A percentile compares a stretch with the other conserved stretches of the same genome.
phyloP scores from a whole-genome alignment of 1,139 yeast genomes.

The Debaryomyces subglobosus region DNA sequence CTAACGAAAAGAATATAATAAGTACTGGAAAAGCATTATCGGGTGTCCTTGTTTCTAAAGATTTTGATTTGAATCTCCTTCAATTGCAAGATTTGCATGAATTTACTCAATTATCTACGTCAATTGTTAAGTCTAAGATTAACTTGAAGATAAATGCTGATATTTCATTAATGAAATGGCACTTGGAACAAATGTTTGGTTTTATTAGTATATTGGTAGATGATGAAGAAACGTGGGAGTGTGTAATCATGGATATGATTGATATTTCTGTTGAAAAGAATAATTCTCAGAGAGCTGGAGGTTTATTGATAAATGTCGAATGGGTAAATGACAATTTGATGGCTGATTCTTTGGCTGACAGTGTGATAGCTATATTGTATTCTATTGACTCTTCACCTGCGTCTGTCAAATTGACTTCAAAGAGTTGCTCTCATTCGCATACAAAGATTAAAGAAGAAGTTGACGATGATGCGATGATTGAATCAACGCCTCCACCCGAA shows the following conservation, averaged over 20 bases:
- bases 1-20: slow-evolving; percentile 17
- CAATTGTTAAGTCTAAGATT: slow-evolving; percentile 82
- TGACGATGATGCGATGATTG: slow-evolving; percentile 17
- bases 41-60: slow-evolving; percentile 92
- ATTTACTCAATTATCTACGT: slow-evolving; percentile 83
- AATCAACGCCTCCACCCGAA: slow-evolving; percentile 18
- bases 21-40: slow-evolving; percentile 55
- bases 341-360: slow-evolving; percentile 93
- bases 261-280: slow-evolving; percentile 49
- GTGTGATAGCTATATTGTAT: slow-evolving; percentile 84
- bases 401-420: slow-evolving; percentile 82
- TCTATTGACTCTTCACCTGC: slow-evolving; percentile 96
- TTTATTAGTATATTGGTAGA: slow-evolving; percentile 68
- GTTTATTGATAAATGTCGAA: slow-evolving; percentile 62
- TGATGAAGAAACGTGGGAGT: slow-evolving; percentile 58
- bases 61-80: slow-evolving; percentile 81
- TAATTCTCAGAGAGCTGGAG: slow-evolving; percentile 42
- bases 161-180: slow-evolving; percentile 81
- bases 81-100: slow-evolving; percentile 88
- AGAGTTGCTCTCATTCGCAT: slow-evolving; percentile 53
- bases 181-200: slow-evolving; percentile 95
- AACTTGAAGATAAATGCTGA: slow-evolving; percentile 78
- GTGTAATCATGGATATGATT: slow-evolving; percentile 50
- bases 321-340: slow-evolving; percentile 86
- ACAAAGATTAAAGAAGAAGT: slow-evolving; percentile 15